phyloP scores from a whole-genome alignment of 179 eudicot genomes.

The Silene noctiflora region DNA sequence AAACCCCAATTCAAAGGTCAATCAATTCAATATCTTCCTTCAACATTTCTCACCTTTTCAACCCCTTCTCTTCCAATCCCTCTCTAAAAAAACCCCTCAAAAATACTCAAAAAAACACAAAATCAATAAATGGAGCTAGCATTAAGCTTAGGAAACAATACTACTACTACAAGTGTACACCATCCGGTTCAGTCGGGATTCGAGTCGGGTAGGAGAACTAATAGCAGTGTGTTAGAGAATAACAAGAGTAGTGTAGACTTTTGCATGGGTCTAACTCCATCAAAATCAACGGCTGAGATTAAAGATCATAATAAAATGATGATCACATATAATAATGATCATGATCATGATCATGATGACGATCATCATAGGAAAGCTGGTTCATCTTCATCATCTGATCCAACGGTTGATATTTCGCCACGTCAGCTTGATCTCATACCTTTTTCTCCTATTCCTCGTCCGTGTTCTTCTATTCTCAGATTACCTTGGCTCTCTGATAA shows the following conservation, averaged over 20 bases:
- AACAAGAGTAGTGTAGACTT: slow-evolving; percentile 30
- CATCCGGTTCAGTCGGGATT: too few species aligned
- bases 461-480: slow-evolving; percentile 33
- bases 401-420: slow-evolving; percentile 36
- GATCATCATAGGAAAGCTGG: slow-evolving; percentile 22
- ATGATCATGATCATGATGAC: neutral
- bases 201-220: neutral
- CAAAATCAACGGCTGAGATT: slow-evolving; percentile 24
- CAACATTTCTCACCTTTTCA: slow-evolving; percentile 1
- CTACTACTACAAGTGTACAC: neutral
- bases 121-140: slow-evolving; percentile 55
- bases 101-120: neutral
- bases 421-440: slow-evolving; percentile 68
- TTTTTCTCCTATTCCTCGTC: slow-evolving; percentile 47
- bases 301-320: neutral
- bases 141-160: slow-evolving; percentile 62
- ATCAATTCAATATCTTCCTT: neutral
- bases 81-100: neutral
- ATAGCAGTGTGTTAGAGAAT: neutral
- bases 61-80: neutral
- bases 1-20: slow-evolving; percentile 23
- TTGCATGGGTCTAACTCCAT: slow-evolving; percentile 45
- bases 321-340: neutral
- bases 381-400: slow-evolving; percentile 38
- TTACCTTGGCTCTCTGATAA: slow-evolving; percentile 61